Base-by-base conservation (phyloP, 148 eudicot species). In the Fagopyrum esculentum region DNA sequence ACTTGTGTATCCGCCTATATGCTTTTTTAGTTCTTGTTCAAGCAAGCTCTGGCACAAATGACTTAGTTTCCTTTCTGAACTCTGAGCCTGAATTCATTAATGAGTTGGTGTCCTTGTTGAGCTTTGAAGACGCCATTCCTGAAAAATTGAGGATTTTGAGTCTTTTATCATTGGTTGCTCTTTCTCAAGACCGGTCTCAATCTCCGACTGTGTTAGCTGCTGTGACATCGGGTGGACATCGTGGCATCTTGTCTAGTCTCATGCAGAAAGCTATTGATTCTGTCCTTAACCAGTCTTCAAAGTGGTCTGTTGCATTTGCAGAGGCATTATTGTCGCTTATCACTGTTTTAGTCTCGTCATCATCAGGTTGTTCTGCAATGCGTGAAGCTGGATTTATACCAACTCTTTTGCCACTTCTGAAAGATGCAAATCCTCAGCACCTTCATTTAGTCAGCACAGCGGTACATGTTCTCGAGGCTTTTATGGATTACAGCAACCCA, bases 301-400 rank as follows among this genome's bases (percentile, higher is more conserved):
- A 90, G 77, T 90, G 92, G 89, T 90, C 92, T 82, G 88, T 90
- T 77, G 82, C 89, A 79, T 95, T 95, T 80, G 93, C 93, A 4
- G 99, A 95, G 87, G 89, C 97, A 77, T 84, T 95, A 74, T 82
- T 95, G 73, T 90, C 97, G 57, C 93, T 95, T 74, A 90, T 95
- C 72, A 90, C 97, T 75, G 90, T 89, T 73, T 81, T 95, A 83
- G 99, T 95, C 56, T 89, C 97, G 10, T 89, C 99, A 17, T 90
- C 99, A 22, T 87, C 97, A 64, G 99, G 99, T 63, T 95, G 96
- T 71, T 87, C 96, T 75, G 96, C 99, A 68, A 87, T 95, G 99
- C 97, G 99, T 71, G 99, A 95, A 85, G 93, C 97, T 51, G 97
- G 99, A 78, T 95, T 95, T 79, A 95, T 95, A 83, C 99, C 97